Evolutionary conservation across 192 early-diverging fungal genomes (phyloP), one percentile per base, ranked within the genome.

Genomic region (Kickxella alabastrina): DNA sequence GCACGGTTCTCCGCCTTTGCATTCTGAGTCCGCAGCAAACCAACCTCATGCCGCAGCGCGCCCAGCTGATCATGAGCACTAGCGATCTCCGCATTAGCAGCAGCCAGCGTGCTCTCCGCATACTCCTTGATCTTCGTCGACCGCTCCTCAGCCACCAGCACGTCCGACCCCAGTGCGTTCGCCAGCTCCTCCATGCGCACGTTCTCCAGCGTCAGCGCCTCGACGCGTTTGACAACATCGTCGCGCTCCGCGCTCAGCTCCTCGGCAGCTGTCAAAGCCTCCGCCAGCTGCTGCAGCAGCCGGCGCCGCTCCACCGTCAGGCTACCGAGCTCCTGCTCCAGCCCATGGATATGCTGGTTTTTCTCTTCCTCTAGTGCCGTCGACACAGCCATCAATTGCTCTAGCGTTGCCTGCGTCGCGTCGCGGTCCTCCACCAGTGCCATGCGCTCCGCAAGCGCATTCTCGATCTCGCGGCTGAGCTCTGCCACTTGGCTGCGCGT

Each of bases 81-180:
- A 6, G 37, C 32, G 17, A 70, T 62, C 32, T 70, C 68, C 4
- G 37, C 23, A 21, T 70, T 70, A 4, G 68, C 68, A 12, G 46
- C 36, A 1, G 39, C 52, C 29, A 70, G 32, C 9, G 56, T 70
- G 22, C 14, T 39, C 43, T 63, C 60, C 1, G 68, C 68, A 38
- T 70, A 46, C 51, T 63, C 60, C 40, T 36, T 62, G 24, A 70
- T 63, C 41, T 59, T 63, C 4, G 50, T 28, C 12, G 40, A 43
- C 15, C 68, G 60, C 51, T 70, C 60, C 48, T 70, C 60, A 1
- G 68, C 53, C 1, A 70, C 68, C 26, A 58, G 13, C 15, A 70
- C 51, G 24, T 70, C 68, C 37, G 52, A 46, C 17, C 51, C 60
- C 43, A 70, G 48, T 7, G 38, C 47, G 34, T 27, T 48, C 26